A percentile compares a stretch with the other conserved stretches of the same genome.
phyloP scores from a whole-genome alignment of 805 yeast species.

The Saccharomyces eubayanus region DNA sequence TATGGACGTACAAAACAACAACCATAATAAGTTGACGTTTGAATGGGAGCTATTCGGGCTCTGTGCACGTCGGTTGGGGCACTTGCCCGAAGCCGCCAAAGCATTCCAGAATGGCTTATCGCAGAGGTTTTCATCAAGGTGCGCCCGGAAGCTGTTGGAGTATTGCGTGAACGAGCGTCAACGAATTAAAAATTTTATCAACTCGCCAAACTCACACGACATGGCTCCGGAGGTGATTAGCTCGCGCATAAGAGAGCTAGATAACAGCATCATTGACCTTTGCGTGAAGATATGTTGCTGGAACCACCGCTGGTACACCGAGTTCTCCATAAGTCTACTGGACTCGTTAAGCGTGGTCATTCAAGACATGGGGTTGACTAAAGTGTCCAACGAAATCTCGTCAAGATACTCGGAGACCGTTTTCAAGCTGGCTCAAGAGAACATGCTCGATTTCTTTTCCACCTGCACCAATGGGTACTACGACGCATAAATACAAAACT shows the following conservation, averaged over 20 bases:
- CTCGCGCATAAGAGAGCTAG: conserved; percentile 28
- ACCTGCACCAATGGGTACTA: conserved; percentile 23
- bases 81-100: conserved; percentile 74
- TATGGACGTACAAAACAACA: conserved; percentile 78
- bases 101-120: conserved; percentile 71
- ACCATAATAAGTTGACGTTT: conserved; percentile 63
- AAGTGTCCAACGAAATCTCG: conserved; percentile 61
- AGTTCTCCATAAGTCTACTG: conserved; percentile 68
- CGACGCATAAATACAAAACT: conserved; percentile 15
- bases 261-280: conserved; percentile 55
- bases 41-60: conserved; percentile 93
- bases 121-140: conserved; percentile 71
- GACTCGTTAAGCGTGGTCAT: conserved; percentile 52
- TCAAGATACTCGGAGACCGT: conserved; percentile 51
- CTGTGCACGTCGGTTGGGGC: conserved; percentile 78
- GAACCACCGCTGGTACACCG: conserved; percentile 96
- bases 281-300: conserved; percentile 82
- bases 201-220: conserved; percentile 14
- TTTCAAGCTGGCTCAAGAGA: conserved; percentile 20
- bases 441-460: conserved; percentile 23
- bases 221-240: conserved; percentile 29
- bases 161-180: conserved; percentile 48
- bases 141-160: conserved; percentile 64
- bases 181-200: conserved; percentile 17
- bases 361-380: conserved; percentile 69